Percentiles rank a stretch among this genome's conserved stretches.
Conservation (phyloP, 192 early-diverging fungal species). For the Linnemannia zychae region DNA sequence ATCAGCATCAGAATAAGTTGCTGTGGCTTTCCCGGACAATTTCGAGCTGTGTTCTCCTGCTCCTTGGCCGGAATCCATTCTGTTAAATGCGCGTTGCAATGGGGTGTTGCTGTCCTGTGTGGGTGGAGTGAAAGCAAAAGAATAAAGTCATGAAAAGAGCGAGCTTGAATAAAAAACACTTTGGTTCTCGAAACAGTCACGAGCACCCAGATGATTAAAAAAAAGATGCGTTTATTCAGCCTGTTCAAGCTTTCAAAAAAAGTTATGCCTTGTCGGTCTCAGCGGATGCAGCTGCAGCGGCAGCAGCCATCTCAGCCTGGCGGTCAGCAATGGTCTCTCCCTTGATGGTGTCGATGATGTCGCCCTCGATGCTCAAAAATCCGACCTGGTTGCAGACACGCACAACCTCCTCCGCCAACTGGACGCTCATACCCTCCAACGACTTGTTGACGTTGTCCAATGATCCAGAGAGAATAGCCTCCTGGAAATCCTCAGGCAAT, state of each 20-base stretch:
- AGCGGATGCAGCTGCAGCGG: constrained; percentile 28
- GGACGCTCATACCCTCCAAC: constrained; percentile 73
- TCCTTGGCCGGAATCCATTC: constrained; percentile 22
- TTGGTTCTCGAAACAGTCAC: constrained; percentile 10
- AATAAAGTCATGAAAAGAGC: not conserved
- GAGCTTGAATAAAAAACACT: not conserved
- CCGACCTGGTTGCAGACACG: constrained; percentile 78
- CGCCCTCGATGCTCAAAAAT: constrained; percentile 67
- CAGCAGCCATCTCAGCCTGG: constrained; percentile 49
- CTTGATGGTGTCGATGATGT: constrained; percentile 59
- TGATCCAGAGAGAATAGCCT: constrained; percentile 81
- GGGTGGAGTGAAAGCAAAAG: not conserved
- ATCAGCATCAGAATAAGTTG: not conserved
- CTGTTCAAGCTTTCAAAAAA: not conserved
- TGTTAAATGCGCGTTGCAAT: not conserved
- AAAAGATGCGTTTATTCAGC: not conserved
- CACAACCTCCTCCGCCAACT: constrained; percentile 85
- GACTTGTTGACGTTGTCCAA: constrained; percentile 89
- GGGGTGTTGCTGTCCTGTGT: not conserved
- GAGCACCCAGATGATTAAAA: not conserved
- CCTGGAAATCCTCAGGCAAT: constrained; percentile 79
- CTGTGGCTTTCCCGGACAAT: not conserved
- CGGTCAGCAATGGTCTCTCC: constrained; percentile 57
- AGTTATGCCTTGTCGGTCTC: constrained; percentile 4
- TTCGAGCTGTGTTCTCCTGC: constrained; percentile 4